Base-by-base conservation (phyloP, 345 rosid genomes). In the Salix viminalis region DNA sequence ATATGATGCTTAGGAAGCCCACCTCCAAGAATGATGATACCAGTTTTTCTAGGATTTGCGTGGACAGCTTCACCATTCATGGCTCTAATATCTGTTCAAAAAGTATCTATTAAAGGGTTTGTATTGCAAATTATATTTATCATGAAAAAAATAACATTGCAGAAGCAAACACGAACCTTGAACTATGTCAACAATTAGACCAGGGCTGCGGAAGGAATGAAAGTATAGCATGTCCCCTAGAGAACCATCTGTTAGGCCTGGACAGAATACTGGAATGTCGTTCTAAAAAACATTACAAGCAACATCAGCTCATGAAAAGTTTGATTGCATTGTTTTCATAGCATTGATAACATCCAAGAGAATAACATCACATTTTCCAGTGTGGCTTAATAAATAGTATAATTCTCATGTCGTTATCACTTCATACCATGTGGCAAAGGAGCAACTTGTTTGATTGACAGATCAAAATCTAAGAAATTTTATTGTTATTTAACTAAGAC, bases 1-100 rank as follows among this genome's bases (percentile, higher is more conserved):
- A 96, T 92, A 79, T 96, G 99, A 84, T 96, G 99, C 86, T 96
- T 96, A 1, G 97, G 97, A 71, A 94, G 73, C 6, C 98, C 98
- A 2, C 99, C 98, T 80, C 97, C 99, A 54, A 96, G 91, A 77
- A 96, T 86, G 76, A 96, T 88, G 88, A 92, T 87, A 65, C 99
- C 99, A 13, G 94, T 87, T 78, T 94, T 94, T 79, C 92, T 88
- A 26, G 91, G 94, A 83, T 36, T 76, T 19, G 92, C 97, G 89
- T 89, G 92, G 69, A 91, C 97, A 64, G 97, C 92, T 87, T 91
- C 95, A 2, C 94, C 77, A 61, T 90, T 91, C 86, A 91, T 88
- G 70, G 94, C 89, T 83, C 97, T 84, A 42, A 93, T 93, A 83
- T 91, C 98, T 93, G 84, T 71, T 79, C 76, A 84, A 75, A 52